These are phyloP conservation scores for Epichloe hybrida DNA, from an alignment of 2,329 filamentous ascomycete genomes.

Conservation along the genomic window DNA sequence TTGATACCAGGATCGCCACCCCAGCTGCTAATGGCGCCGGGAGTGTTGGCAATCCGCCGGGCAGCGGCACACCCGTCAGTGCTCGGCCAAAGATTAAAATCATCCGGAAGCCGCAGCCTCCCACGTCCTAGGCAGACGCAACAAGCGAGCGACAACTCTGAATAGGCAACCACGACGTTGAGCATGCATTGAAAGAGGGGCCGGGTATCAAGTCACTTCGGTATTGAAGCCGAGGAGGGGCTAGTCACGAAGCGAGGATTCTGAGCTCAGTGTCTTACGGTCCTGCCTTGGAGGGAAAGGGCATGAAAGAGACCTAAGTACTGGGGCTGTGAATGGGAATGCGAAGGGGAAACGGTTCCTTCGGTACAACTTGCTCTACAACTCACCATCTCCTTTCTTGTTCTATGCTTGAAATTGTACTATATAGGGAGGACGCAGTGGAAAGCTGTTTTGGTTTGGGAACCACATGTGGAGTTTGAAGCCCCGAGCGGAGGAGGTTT, in stretches of 20 bases:
- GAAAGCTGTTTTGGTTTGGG: not conserved
- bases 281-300: too few relatives aligned
- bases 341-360: not conserved
- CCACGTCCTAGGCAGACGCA: slow-evolving; percentile 9
- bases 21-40: slow-evolving; percentile 13
- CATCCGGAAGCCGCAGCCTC: slow-evolving; percentile 20
- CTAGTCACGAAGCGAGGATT: too few relatives aligned
- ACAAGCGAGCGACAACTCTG: not conserved
- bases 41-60: slow-evolving; percentile 12
- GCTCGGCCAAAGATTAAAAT: slow-evolving; percentile 24
- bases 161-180: not conserved
- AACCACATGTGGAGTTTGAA: not conserved
- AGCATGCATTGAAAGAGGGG: too few relatives aligned
- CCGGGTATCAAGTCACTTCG: too few relatives aligned
- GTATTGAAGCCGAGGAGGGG: too few relatives aligned
- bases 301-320: too few relatives aligned
- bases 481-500: not conserved
- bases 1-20: slow-evolving; percentile 11
- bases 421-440: not conserved
- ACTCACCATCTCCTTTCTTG: too few relatives aligned
- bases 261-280: too few relatives aligned
- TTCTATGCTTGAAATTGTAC: not conserved
- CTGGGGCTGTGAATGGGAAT: not conserved
- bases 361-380: too few relatives aligned
- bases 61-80: slow-evolving; percentile 11